Conservation (phyloP, 1,284 basidiomycete species). For the Rhodotorula mucilaginosa region DNA sequence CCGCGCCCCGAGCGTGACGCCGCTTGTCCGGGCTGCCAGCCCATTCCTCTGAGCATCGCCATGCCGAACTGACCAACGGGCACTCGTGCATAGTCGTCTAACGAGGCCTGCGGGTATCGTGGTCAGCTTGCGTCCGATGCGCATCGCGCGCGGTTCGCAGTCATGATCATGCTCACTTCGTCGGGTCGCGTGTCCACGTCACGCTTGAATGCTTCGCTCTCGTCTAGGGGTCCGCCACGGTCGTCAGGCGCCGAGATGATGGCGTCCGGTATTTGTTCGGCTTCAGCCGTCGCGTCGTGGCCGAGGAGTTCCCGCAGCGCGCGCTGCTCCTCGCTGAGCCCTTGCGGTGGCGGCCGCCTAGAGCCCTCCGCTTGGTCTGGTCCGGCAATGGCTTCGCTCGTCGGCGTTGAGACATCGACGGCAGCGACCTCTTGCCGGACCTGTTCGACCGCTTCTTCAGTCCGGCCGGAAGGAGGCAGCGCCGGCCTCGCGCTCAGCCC, state of each 20-base stretch:
- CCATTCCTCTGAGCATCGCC: constrained; percentile 93
- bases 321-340: constrained; percentile 57
- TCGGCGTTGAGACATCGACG: neutral
- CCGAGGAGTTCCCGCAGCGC: constrained; percentile 71
- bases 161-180: constrained; percentile 44
- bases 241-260: constrained; percentile 56
- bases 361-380: too few species aligned
- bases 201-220: constrained; percentile 74
- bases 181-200: constrained; percentile 77
- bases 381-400: neutral
- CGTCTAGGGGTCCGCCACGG: constrained; percentile 55
- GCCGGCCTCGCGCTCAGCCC: constrained; percentile 43
- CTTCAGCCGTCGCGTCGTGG: constrained; percentile 51
- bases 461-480: constrained; percentile 45
- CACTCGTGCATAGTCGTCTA: constrained; percentile 84
- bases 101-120: constrained; percentile 31
- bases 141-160: too few species aligned
- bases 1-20: constrained; percentile 55
- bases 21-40: constrained; percentile 80
- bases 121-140: neutral
- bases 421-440: neutral
- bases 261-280: constrained; percentile 54
- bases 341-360: too few species aligned
- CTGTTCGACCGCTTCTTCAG: constrained; percentile 44
- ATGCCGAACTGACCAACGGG: constrained; percentile 91